These are phyloP conservation scores for Colletotrichum liaoningense DNA, from an alignment of 2,329 filamentous ascomycete genomes.

Conservation along the genomic window DNA sequence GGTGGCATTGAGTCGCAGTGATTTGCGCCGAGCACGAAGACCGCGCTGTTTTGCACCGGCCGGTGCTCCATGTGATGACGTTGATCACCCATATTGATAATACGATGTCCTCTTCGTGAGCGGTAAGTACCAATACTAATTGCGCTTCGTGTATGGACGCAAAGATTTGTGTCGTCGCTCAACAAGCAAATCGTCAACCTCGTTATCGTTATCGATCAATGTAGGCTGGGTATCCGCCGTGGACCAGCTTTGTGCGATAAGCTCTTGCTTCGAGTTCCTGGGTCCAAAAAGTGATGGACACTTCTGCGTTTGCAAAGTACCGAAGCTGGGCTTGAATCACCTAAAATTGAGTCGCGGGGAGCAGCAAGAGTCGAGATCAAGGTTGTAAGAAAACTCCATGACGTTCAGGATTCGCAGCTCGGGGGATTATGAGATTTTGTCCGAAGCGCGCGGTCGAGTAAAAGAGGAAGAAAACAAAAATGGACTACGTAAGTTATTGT, in stretches of 20 bases:
- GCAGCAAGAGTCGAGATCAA: slow-evolving; percentile 2
- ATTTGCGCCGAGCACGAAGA: slow-evolving; percentile 57
- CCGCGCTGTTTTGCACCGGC: slow-evolving; percentile 63
- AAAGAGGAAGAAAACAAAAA: slow-evolving; percentile 18
- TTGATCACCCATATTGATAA: slow-evolving; percentile 31
- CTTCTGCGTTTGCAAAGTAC: neutral
- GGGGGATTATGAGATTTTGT: neutral
- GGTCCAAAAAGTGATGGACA: neutral
- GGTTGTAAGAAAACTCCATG: slow-evolving; percentile 21
- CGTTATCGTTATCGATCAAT: slow-evolving; percentile 18
- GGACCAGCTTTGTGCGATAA: neutral
- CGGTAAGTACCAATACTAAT: neutral
- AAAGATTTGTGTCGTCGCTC: neutral
- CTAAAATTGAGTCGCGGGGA: slow-evolving; percentile 22
- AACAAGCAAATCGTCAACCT: slow-evolving; percentile 8
- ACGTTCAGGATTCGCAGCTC: slow-evolving; percentile 26
- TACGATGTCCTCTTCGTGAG: neutral
- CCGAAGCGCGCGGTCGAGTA: slow-evolving; percentile 33
- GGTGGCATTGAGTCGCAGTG: slow-evolving; percentile 54
- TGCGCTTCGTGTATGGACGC: neutral
- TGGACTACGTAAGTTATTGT: slow-evolving; percentile 35
- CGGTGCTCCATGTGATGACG: slow-evolving; percentile 44
- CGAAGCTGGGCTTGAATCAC: slow-evolving; percentile 11
- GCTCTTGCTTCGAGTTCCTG: neutral
- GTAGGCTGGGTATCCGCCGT: neutral